phyloP scores from a whole-genome alignment of 148 eudicot genomes.

The Spergularia bocconei region DNA sequence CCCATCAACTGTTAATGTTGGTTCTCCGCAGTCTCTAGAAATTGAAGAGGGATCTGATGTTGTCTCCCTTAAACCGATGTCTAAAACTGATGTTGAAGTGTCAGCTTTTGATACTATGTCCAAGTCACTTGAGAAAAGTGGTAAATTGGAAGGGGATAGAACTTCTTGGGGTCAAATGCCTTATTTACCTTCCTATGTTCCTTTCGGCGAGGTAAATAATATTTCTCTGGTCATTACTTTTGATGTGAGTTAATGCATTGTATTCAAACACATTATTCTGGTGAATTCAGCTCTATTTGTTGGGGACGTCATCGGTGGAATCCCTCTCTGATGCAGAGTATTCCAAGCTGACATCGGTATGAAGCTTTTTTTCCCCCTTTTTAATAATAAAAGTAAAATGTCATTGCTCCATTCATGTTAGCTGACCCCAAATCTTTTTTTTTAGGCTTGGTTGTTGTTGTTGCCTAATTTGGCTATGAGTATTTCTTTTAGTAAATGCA shows the following conservation, averaged over 20 bases:
- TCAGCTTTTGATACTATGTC: constrained; percentile 38
- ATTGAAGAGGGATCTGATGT: constrained; percentile 92
- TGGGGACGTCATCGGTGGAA: constrained; percentile 89
- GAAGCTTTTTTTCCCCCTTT: constrained; percentile 23
- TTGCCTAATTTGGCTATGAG: neutral
- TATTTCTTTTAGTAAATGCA: neutral
- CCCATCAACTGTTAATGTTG: constrained; percentile 42
- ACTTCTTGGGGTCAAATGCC: constrained; percentile 80
- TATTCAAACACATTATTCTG: neutral
- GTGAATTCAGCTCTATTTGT: constrained; percentile 69
- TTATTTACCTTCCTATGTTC: constrained; percentile 88
- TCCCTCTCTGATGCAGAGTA: constrained; percentile 86
- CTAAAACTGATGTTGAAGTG: constrained; percentile 40
- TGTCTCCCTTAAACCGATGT: constrained; percentile 75
- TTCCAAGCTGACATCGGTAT: constrained; percentile 94
- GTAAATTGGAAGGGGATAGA: constrained; percentile 37
- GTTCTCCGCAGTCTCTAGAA: constrained; percentile 73
- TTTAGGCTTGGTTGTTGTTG: too few relatives aligned
- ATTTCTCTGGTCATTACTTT: constrained; percentile 6
- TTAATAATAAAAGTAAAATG: too few relatives aligned
- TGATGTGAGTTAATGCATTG: neutral
- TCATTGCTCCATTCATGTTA: too few relatives aligned
- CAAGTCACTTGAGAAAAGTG: constrained; percentile 43
- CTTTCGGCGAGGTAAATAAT: constrained; percentile 85
- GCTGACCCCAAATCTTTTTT: neutral